Evolutionary conservation across 352 stramenopile species (phyloP), one percentile per base, ranked within the genome.

Genomic region (Globisporangium barbulae): DNA sequence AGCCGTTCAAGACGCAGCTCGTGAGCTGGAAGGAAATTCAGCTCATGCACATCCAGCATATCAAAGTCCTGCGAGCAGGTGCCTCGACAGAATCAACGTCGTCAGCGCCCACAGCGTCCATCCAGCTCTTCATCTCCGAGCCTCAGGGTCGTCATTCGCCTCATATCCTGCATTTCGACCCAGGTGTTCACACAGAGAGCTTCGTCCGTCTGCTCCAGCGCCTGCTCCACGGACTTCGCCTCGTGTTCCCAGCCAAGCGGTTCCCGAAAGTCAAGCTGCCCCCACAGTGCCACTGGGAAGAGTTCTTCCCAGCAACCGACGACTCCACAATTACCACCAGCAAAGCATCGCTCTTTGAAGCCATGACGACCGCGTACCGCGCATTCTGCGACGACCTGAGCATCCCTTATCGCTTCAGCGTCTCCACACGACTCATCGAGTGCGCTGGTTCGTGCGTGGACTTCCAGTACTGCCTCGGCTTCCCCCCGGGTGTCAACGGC

Each of bases 361-460:
- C 72, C 8, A 76, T 89, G 59, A 60, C 70, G 5, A 77, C 63
- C 5, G 83, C 83, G 0, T 91, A 88, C 30, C 70, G 70, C 19
- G 79, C 74, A 13, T 88, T 88, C 67, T 90, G 83, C 33, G 81
- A 92, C 42, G 79, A 89, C 28, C 48, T 89, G 3, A 52, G 60
- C 8, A 72, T 85, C 49, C 68, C 68, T 3, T 87, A 73, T 57
- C 79, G 81, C 8, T 42, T 77, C 5, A 89, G 75, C 12, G 75
- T 89, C 45, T 72, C 72, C 22, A 56, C 17, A 19, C 70, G 81
- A 7, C 71, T 90, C 10, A 67, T 76, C 15, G 77, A 92, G 60
- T 89, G 81, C 42, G 68, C 78, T 33, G 69, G 68, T 0, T 72
- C 71, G 8, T 78, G 72, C 31, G 74, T 90, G 48, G 83, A 91